These are phyloP conservation scores for Amaranthus tricolor DNA, from an alignment of 179 eudicot species.

Conservation along the genomic window DNA sequence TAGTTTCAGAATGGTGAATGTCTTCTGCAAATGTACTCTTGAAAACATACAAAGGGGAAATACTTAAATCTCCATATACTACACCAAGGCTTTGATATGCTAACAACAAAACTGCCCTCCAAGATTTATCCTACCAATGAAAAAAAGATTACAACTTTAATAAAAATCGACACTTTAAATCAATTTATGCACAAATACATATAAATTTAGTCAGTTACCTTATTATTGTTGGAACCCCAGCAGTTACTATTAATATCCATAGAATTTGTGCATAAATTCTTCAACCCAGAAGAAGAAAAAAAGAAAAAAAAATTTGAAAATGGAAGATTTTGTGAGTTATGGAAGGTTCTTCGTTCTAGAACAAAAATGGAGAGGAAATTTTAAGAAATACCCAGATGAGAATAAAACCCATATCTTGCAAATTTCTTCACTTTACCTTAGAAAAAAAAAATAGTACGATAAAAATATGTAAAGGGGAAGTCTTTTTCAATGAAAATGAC, in stretches of 20 bases:
- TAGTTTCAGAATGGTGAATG: conserved; percentile 75
- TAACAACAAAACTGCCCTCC: conserved; percentile 58
- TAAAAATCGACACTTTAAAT: not conserved
- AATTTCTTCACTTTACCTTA: not conserved
- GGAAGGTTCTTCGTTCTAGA: conserved; percentile 15
- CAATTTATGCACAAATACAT: not conserved
- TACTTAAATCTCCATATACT: conserved; percentile 89
- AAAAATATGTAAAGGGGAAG: not conserved
- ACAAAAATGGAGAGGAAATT: conserved; percentile 20
- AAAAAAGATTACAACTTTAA: not conserved
- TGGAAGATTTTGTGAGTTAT: not conserved
- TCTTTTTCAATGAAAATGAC: conserved; percentile 18
- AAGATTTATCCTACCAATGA: conserved; percentile 58
- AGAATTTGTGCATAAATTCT: conserved; percentile 22
- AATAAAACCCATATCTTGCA: conserved; percentile 9
- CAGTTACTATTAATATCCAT: conserved; percentile 61
- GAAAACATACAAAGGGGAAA: conserved; percentile 87
- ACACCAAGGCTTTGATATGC: conserved; percentile 95
- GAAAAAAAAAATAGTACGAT: not conserved
- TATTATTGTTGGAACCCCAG: conserved; percentile 36
- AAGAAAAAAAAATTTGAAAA: conserved; percentile 15
- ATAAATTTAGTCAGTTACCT: conserved; percentile 16
- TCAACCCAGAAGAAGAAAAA: conserved; percentile 14
- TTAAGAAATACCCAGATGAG: conserved; percentile 18
- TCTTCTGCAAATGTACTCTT: conserved; percentile 87